Evolutionary conservation across 1,284 basidiomycete genomes (phyloP), one percentile per base, ranked within the genome.

Genomic region (Golubevia sp.): DNA sequence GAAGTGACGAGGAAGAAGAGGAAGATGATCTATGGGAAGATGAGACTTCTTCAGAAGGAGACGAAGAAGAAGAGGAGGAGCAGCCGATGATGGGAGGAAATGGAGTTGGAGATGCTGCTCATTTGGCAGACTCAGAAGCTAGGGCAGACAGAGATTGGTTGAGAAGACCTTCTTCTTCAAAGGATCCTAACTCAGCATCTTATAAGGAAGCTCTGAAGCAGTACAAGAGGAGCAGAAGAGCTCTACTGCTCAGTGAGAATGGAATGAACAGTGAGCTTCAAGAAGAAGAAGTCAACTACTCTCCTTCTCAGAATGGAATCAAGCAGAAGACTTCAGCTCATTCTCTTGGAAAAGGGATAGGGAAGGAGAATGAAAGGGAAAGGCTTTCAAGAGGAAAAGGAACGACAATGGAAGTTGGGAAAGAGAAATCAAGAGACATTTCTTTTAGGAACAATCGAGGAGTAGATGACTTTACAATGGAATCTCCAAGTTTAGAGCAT

Each of bases 41-140:
- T 44, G 60, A 62, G 44, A 57, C 34, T 24, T 49, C 51, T 18
- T 34, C 51, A 18, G 15, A 52, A 3, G 26, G 64, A 18, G 72
- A 74, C 18, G 71, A 70, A 27, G 70, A 72, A 6, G 67, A 70
- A 48, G 64, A 68, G 4, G 66, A 65, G 66, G 69, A 71, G 49
- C n/a, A n/a, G 69, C 66, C 24, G 65, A 74, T 54, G 61, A 71
- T 20, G 64, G 62, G 8, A 63, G 58, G 23, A 62, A 64, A 25
- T 53, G 55, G 2, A n/a, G n/a, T n/a, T n/a, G n/a, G n/a, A n/a
- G n/a, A n/a, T n/a, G n/a, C n/a, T n/a, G 58, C 63, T 38, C 62
- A 73, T 13, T 50, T 58, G 44, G 49, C 59, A 11, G 63, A 68
- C 25, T 63, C 67, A 21, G 62, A 71, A 44, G 55, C 59, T 5